A percentile compares a stretch with the other conserved stretches of the same genome.
Conservation (phyloP, 2,329 filamentous ascomycete genomes). For the Paraconiothyrium sp. region DNA sequence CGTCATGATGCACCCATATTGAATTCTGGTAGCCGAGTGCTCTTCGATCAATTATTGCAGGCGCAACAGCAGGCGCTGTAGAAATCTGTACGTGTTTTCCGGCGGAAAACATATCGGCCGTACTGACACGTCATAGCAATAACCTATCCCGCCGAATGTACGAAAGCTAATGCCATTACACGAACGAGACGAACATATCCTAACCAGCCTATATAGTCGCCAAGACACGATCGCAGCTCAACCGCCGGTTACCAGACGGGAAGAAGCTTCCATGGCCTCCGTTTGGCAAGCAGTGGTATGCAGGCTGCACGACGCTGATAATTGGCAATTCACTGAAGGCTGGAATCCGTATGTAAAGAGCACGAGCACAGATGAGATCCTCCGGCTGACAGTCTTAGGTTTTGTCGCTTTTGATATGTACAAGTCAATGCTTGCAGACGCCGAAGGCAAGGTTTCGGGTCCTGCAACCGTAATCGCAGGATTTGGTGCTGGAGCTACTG, state of each 20-base stretch:
- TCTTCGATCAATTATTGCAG: slow-evolving; percentile 88
- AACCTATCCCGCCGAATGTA: slow-evolving; percentile 94
- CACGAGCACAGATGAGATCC: too few species aligned
- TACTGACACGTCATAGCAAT: slow-evolving; percentile 67
- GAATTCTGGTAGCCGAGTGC: slow-evolving; percentile 70
- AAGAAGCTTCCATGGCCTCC: slow-evolving; percentile 95
- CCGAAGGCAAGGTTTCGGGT: slow-evolving; percentile 86
- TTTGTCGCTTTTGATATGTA: slow-evolving; percentile 98
- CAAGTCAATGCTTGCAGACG: slow-evolving; percentile 82
- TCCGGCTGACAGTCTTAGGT: slow-evolving; percentile 57
- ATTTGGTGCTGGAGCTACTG: slow-evolving; percentile 93
- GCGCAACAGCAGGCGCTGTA: slow-evolving; percentile 90
- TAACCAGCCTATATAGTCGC: slow-evolving; percentile 68
- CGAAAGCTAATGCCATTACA: slow-evolving; percentile 32
- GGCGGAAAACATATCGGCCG: neutral
- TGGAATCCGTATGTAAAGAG: slow-evolving; percentile 76
- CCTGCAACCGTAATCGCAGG: slow-evolving; percentile 91
- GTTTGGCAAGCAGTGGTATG: slow-evolving; percentile 95
- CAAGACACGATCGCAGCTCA: slow-evolving; percentile 94
- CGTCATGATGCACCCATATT: slow-evolving; percentile 14
- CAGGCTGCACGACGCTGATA: slow-evolving; percentile 95
- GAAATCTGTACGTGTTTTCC: slow-evolving; percentile 77
- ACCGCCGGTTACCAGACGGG: slow-evolving; percentile 79
- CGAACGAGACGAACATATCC: slow-evolving; percentile 11
- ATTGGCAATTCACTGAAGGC: slow-evolving; percentile 97